Evolutionary conservation across 1,284 basidiomycete species (phyloP).

Genomic region (Sporisorium sorghi): DNA sequence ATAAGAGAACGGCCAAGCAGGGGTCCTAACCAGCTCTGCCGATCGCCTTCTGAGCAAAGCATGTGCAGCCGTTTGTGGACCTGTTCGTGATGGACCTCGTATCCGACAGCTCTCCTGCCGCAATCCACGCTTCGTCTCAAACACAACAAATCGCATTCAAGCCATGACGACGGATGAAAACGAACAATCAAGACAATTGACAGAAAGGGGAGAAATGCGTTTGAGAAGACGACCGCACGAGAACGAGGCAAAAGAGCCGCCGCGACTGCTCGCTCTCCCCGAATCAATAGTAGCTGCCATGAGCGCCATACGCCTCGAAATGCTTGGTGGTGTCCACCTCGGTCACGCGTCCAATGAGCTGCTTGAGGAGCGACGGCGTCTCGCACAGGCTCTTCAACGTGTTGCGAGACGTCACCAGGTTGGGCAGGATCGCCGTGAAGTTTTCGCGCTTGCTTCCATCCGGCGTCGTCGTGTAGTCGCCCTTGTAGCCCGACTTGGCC

Average conservation of each 20-base stretch:
- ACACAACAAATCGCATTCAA: not conserved
- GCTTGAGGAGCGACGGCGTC: not conserved
- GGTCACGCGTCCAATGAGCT: conserved; percentile 8
- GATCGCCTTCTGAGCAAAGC: too few relatives aligned
- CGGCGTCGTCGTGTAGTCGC: not conserved
- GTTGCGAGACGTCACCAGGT: conserved; percentile 3
- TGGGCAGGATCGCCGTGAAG: conserved; percentile 10
- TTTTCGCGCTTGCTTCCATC: conserved; percentile 12
- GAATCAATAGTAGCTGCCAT: not conserved
- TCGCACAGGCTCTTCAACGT: not conserved
- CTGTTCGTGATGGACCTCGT: too few relatives aligned
- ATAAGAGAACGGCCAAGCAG: too few relatives aligned
- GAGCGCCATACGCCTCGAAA: not conserved
- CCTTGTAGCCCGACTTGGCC: conserved; percentile 6
- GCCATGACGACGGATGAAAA: too few relatives aligned
- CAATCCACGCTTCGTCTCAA: not conserved
- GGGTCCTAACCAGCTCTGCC: too few relatives aligned
- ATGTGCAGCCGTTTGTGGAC: too few relatives aligned
- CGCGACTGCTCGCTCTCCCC: too few relatives aligned
- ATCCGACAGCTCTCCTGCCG: too few relatives aligned
- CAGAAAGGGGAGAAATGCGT: too few relatives aligned
- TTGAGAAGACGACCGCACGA: too few relatives aligned
- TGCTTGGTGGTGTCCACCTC: conserved; percentile 1
- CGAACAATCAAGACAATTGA: too few relatives aligned
- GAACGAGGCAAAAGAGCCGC: too few relatives aligned